Evolutionary conservation across 2,329 filamentous ascomycete species (phyloP).

Genomic region (Calonectria henricotiae): DNA sequence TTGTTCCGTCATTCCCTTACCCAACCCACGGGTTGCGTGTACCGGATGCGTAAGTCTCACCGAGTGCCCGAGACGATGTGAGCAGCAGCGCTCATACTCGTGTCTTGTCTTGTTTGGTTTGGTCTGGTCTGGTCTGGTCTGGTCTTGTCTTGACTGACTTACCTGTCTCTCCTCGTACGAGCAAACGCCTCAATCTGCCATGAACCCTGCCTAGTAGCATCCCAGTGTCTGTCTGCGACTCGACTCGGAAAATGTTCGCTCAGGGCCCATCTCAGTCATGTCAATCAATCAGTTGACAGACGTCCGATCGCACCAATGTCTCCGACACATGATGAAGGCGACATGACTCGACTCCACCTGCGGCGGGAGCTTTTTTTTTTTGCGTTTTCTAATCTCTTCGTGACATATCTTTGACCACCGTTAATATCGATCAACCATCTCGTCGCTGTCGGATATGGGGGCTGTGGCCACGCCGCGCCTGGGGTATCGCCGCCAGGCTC

Average conservation of each 20-base stretch:
- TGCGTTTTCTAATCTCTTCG: constrained; percentile 12
- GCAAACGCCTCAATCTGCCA: background rate
- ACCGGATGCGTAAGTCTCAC: constrained; percentile 30
- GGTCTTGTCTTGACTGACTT: background rate
- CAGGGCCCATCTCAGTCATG: background rate
- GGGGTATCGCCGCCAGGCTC: background rate
- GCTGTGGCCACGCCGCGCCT: background rate
- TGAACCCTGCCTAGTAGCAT: constrained; percentile 13
- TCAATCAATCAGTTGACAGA: background rate
- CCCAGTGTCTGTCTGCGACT: background rate
- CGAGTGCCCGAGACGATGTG: constrained; percentile 27
- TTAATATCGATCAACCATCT: constrained; percentile 9
- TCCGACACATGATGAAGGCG: constrained; percentile 15
- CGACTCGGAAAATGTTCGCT: constrained; percentile 5
- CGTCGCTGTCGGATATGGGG: constrained; percentile 6
- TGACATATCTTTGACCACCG: constrained; percentile 16
- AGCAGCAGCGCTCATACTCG: background rate
- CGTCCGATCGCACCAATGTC: constrained; percentile 16
- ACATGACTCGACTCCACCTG: constrained; percentile 26
- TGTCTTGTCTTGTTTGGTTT: too few species aligned
- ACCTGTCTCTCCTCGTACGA: background rate
- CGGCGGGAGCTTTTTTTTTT: constrained; percentile 19
- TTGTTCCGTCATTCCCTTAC: constrained; percentile 41
- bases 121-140: background rate
- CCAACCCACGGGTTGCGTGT: constrained; percentile 46